These are phyloP conservation scores for Yueomyces sp. DNA, from an alignment of 805 yeast species.

Conservation along the genomic window DNA sequence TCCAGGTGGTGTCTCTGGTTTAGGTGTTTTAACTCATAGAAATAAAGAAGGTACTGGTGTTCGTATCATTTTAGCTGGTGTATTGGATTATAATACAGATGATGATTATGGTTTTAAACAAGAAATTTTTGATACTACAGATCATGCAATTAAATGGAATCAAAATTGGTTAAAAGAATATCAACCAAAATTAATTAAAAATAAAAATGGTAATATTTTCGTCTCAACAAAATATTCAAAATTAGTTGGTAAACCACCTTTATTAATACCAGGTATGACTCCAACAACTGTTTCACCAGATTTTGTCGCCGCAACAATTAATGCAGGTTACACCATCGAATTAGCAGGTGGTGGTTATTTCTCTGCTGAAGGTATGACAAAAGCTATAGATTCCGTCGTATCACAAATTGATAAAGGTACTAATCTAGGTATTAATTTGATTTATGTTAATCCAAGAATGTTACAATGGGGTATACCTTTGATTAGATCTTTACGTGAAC, in stretches of 20 bases:
- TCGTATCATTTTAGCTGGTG: conserved; percentile 67
- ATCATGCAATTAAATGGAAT: conserved; percentile 60
- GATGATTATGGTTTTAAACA: conserved; percentile 93
- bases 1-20: conserved; percentile 96
- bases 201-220: conserved; percentile 55
- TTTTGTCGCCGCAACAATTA: conserved; percentile 84
- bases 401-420: conserved; percentile 64
- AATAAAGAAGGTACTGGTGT: conserved; percentile 98
- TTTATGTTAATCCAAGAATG: conserved; percentile 95
- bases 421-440: conserved; percentile 83
- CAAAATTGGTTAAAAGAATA: conserved; percentile 83
- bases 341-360: conserved; percentile 99
- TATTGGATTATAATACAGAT: conserved; percentile 49
- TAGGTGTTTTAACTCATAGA: conserved; percentile 91
- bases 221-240: conserved; percentile 93
- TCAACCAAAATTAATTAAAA: conserved; percentile 75
- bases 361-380: conserved; percentile 51
- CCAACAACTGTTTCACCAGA: conserved; percentile 94
- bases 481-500: conserved; percentile 74
- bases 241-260: conserved; percentile 85
- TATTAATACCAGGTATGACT: conserved; percentile 99
- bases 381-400: conserved; percentile 66
- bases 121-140: conserved; percentile 71
- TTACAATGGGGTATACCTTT: conserved; percentile 98
- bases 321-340: conserved; percentile 95